Percentiles rank a stretch among this genome's conserved stretches.
phyloP scores from a whole-genome alignment of 306 rosid genomes.

The Clitoria ternatea region DNA sequence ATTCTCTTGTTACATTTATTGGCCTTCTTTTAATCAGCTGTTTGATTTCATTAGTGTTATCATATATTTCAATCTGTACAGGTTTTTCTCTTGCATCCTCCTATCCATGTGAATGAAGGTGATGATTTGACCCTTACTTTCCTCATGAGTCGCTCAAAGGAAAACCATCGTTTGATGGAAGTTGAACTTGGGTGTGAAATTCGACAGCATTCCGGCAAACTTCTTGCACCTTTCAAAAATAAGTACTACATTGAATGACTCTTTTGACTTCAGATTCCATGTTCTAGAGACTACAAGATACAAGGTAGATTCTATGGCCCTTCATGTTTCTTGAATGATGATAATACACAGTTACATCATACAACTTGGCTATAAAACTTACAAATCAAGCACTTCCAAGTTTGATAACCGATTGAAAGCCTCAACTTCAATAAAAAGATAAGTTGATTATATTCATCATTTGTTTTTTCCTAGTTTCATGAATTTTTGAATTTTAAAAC shows the following conservation, averaged over 20 bases:
- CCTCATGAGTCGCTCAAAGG: constrained; percentile 81
- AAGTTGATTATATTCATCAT: not conserved
- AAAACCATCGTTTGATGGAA: constrained; percentile 95
- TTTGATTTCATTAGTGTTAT: not conserved
- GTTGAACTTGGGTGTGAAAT: constrained; percentile 77
- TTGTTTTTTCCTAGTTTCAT: not conserved
- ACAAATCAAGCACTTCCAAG: not conserved
- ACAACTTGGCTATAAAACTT: not conserved
- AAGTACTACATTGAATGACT: constrained; percentile 87
- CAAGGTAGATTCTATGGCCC: constrained; percentile 29
- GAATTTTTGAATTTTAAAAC: not conserved
- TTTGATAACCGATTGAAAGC: not conserved
- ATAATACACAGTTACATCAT: not conserved
- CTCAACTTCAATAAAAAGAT: not conserved
- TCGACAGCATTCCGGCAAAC: constrained; percentile 53
- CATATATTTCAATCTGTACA: constrained; percentile 27
- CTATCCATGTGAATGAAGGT: constrained; percentile 55
- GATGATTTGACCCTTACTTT: constrained; percentile 63
- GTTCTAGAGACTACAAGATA: constrained; percentile 14
- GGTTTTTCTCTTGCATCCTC: constrained; percentile 81
- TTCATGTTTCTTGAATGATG: constrained; percentile 16
- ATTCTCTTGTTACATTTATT: not conserved
- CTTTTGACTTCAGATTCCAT: constrained; percentile 15
- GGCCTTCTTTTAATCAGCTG: not conserved
- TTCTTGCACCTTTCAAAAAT: constrained; percentile 46